Evolutionary conservation across 2,329 filamentous ascomycete genomes (phyloP), one percentile per base, ranked within the genome.

Genomic region (Tolypocladium pustulatum): DNA sequence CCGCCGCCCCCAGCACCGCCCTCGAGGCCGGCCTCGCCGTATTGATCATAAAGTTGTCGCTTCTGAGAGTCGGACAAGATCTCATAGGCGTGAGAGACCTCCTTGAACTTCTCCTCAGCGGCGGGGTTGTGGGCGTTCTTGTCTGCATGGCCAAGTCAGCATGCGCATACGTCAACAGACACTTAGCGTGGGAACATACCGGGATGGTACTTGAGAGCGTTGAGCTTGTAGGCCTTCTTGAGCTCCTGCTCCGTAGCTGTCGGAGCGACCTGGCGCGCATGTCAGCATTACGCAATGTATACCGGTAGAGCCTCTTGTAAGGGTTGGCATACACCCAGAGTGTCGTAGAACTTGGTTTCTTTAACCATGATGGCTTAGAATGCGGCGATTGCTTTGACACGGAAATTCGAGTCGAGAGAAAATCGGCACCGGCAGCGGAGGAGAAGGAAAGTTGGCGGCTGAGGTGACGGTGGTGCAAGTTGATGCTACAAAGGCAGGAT

Each of bases 41-140:
- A 96, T 76, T 97, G 91, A 71, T 99, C 94, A 75, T 99, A 99
- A 62, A 97, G 73, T 67, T 85, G 77, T 71, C 94, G 90, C 82
- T 97, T 97, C 75, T 97, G 89, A 43, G 89, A 74, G 72, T 99
- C 94, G 67, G 89, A 94, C 22, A 99, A 86, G 65, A 95, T 83
- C 80, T 99, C 94, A 77, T 97, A 99, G 62, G 94, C 94, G 71
- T 93, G 88, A 64, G 91, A 96, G 61, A 97, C 83, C 69, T 97
- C 92, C 81, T 99, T 97, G 87, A 99, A 99, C 77, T 97, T 99
- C 62, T 96, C 91, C 67, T 93, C 91, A 56, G 94, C 92, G 32
- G 87, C 89, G 46, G 92, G 91, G 79, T 96, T 95, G 79, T 94
- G 86, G 64, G 88, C 85, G 76, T 99, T 99, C 83, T 99, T 99